Base-by-base conservation (phyloP, 1,284 basidiomycete genomes). In the Trichosporon faecale region DNA sequence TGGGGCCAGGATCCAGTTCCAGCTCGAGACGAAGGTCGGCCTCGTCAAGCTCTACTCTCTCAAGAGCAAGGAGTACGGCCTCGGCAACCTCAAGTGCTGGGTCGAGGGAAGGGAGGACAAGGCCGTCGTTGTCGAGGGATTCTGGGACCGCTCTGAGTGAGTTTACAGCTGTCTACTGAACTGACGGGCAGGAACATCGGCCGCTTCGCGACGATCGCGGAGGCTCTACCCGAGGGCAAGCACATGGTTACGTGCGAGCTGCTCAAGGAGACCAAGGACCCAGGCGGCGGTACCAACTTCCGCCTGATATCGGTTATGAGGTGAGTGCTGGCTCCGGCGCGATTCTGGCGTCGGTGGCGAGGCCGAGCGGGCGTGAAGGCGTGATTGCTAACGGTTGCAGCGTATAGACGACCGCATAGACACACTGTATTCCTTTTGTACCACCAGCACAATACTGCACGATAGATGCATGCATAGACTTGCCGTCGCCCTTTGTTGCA, bases 61-160 rank as follows among this genome's bases (percentile, higher is more conserved):
- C 37, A 72, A 73, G 40, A 79, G 78, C 33, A 76, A 74, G 71
- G 75, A 74, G 25, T 82, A 81, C 72, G 80, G 80, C 0, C 61
- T 84, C 23, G 83, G 83, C 4, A 79, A 72, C 25, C 73, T 80
- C 25, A 72, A 77, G 66, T 84, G 83, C 68, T 83, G 82, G 82
- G 75, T 78, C 40, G 81, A 78, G 55, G 77, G 78, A 3, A 75
- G 76, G 46, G 67, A 69, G 63, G 71, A 78, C 18, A 64, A 71
- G 21, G 68, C 72, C 23, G 65, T 68, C 49, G 69, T 68, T 23
- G 66, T 81, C 14, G 77, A 80, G 29, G 80, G 77, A 11, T 79
- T 76, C 66, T 81, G 79, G 80, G 70, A 76, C n/a, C 29, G 40
- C 27, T 68, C 69, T 66, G 64, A 70, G 72, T 73, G n/a, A 3